Conservation (phyloP, 768 basidiomycete genomes). For the Lactarius psammicola region DNA sequence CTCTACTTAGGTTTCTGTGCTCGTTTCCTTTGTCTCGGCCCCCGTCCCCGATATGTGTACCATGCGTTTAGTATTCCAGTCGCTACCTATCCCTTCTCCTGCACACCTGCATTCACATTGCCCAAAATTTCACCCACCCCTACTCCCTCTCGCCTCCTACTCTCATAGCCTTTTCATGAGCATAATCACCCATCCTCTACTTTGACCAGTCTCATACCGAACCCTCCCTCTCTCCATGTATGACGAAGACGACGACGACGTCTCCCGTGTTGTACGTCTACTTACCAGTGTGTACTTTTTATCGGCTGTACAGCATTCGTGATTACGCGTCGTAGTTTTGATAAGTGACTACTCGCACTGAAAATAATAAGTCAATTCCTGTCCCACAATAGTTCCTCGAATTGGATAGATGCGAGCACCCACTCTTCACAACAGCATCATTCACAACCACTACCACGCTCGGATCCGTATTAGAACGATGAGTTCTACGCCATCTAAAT, state of each 20-base stretch:
- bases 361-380: neutral
- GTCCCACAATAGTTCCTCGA: neutral
- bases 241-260: conserved; percentile 3
- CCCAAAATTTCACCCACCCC: conserved; percentile 9
- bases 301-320: conserved; percentile 19
- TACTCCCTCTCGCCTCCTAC: neutral
- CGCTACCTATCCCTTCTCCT: neutral
- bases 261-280: conserved; percentile 22
- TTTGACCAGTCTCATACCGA: conserved; percentile 3
- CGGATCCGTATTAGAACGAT: neutral
- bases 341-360: neutral
- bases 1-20: conserved; percentile 7
- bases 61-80: conserved; percentile 23
- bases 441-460: neutral
- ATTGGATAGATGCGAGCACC: neutral
- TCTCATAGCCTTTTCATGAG: neutral
- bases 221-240: neutral
- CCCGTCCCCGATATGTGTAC: conserved; percentile 23
- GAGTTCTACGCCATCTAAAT: neutral
- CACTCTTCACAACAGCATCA: neutral
- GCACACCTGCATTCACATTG: conserved; percentile 9
- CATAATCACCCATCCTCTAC: conserved; percentile 14
- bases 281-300: conserved; percentile 17
- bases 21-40: conserved; percentile 12
- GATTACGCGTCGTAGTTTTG: neutral